Percentiles rank a stretch among this genome's conserved stretches.
phyloP scores from a whole-genome alignment of 164 flowering plant species.

The Brasenia schreberi region DNA sequence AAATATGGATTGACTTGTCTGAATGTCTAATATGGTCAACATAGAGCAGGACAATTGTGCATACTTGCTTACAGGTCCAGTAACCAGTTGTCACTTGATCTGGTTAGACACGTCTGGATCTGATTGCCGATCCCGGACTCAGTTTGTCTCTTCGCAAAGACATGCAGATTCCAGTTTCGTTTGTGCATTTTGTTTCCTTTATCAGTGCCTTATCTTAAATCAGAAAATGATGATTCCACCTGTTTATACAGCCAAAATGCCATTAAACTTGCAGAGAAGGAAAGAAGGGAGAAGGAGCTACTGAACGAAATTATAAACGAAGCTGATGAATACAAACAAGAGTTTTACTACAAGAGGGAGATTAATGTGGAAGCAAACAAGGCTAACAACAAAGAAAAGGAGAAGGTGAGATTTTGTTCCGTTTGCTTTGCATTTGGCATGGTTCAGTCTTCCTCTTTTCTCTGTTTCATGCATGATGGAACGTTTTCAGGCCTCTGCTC shows the following conservation, averaged over 20 bases:
- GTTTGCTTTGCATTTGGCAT: neutral
- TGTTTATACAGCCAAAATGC: conserved; percentile 59
- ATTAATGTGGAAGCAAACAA: conserved; percentile 60
- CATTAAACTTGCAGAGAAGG: conserved; percentile 81
- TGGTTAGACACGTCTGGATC: too few species aligned
- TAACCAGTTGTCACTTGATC: too few species aligned
- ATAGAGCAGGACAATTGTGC: too few species aligned
- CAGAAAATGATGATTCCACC: neutral
- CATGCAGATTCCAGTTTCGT: too few species aligned
- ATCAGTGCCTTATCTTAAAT: neutral
- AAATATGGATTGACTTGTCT: too few species aligned
- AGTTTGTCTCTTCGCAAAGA: too few species aligned
- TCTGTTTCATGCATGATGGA: neutral
- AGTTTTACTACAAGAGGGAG: conserved; percentile 79
- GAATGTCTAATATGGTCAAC: too few species aligned
- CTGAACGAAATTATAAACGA: conserved; percentile 68
- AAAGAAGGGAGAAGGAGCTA: conserved; percentile 80
- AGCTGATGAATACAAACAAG: conserved; percentile 69
- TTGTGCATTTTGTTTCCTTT: too few species aligned
- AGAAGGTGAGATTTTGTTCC: conserved; percentile 40
- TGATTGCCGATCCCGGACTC: too few species aligned
- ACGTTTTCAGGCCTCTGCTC: too few species aligned
- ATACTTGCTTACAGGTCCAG: too few species aligned
- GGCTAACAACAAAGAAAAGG: conserved; percentile 65
- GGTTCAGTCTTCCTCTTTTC: neutral